These are phyloP conservation scores for Cyberlindnera veronae DNA, from an alignment of 805 yeast species.

Conservation along the genomic window DNA sequence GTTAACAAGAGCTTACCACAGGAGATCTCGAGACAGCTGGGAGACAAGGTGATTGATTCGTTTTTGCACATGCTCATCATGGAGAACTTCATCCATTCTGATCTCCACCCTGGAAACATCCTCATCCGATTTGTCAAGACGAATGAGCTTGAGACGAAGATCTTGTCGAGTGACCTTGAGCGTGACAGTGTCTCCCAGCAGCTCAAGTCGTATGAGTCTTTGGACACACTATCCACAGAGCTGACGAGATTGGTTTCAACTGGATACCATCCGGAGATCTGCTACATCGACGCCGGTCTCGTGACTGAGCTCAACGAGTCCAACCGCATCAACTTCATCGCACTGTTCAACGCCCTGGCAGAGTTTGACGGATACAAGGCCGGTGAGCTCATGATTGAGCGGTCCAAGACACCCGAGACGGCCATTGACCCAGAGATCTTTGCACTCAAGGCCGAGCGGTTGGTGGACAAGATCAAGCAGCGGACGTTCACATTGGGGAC, in stretches of 20 bases:
- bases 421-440: conserved; percentile 82
- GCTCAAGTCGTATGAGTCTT: conserved; percentile 21
- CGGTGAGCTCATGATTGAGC: conserved; percentile 92
- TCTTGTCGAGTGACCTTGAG: conserved; percentile 21
- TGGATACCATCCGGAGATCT: conserved; percentile 79
- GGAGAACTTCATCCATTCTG: conserved; percentile 95
- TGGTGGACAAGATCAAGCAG: conserved; percentile 77
- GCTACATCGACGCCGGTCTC: conserved; percentile 90
- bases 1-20: conserved; percentile 36
- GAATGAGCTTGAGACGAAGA: conserved; percentile 30
- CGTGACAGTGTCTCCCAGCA: conserved; percentile 24
- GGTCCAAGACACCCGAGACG: conserved; percentile 92
- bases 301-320: conserved; percentile 80
- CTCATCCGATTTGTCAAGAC: conserved; percentile 65
- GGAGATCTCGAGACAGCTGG: conserved; percentile 60
- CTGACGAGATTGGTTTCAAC: conserved; percentile 45
- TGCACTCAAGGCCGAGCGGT: conserved; percentile 79
- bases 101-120: conserved; percentile 95
- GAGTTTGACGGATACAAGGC: conserved; percentile 92
- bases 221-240: conserved; percentile 42
- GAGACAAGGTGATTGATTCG: conserved; percentile 85
- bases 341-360: conserved; percentile 81
- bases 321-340: conserved; percentile 84
- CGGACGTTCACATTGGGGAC: conserved; percentile 91
- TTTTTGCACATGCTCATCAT: conserved; percentile 89